Conservation (phyloP, 2,329 filamentous ascomycete genomes). For the Camptophora hylomeconis region DNA sequence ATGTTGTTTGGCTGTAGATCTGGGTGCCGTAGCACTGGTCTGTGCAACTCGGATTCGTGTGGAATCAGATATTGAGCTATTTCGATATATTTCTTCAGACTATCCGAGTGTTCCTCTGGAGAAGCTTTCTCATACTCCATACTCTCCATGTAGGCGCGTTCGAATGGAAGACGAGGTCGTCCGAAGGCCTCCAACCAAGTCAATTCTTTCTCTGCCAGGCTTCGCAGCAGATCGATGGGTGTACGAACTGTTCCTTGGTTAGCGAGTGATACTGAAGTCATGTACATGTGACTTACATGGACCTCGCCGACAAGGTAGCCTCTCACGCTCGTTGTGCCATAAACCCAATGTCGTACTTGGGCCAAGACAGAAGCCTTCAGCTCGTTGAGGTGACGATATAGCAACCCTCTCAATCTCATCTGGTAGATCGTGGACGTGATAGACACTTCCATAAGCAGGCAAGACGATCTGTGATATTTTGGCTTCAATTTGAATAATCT, state of each 20-base stretch:
- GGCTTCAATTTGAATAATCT: conserved; percentile 4
- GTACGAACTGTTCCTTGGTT: background rate
- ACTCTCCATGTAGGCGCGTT: conserved; percentile 1
- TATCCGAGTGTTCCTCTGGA: conserved; percentile 1
- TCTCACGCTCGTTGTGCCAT: background rate
- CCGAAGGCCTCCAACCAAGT: conserved; percentile 3
- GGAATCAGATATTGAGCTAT: conserved; percentile 2
- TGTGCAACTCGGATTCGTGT: background rate
- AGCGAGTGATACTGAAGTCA: background rate
- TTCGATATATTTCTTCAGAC: background rate
- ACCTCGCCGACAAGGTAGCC: conserved; percentile 1
- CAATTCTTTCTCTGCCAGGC: conserved; percentile 2
- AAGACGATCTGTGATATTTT: conserved; percentile 2
- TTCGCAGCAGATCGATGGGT: background rate
- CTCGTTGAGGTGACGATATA: background rate
- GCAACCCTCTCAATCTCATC: background rate
- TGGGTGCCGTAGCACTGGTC: conserved; percentile 17
- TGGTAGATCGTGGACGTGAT: conserved; percentile 1
- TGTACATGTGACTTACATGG: conserved; percentile 3
- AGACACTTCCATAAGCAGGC: conserved; percentile 5
- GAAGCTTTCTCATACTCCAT: background rate
- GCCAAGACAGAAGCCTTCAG: conserved; percentile 1
- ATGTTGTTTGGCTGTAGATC: conserved; percentile 21
- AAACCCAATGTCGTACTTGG: conserved; percentile 3
- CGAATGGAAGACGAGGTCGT: conserved; percentile 4